A percentile compares a stretch with the other conserved stretches of the same genome.
Conservation (phyloP, 768 basidiomycete species). For the Podaxis sp. region DNA sequence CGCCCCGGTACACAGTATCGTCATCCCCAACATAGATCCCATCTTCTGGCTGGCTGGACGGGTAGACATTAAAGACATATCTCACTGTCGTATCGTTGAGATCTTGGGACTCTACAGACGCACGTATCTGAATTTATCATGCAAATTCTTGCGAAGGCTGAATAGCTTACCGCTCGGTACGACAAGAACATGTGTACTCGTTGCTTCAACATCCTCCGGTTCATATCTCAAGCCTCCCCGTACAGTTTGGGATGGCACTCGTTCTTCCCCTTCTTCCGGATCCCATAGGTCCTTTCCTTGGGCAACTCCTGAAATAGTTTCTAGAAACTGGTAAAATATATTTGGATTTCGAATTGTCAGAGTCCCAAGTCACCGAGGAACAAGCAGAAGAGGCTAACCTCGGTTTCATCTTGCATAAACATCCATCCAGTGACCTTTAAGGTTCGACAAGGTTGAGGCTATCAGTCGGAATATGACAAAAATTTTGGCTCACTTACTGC, state of each 20-base stretch:
- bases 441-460: not conserved
- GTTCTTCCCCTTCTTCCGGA: not conserved
- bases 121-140: not conserved
- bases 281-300: not conserved
- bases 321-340: not conserved
- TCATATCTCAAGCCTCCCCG: not conserved
- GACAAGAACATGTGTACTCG: not conserved
- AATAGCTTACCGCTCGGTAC: not conserved
- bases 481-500: not conserved
- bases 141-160: not conserved
- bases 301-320: not conserved
- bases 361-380: not conserved
- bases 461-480: not conserved
- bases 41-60: not conserved
- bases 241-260: not conserved
- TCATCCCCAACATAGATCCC: not conserved
- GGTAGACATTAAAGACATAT: not conserved
- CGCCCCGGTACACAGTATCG: not conserved
- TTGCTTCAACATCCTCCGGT: not conserved
- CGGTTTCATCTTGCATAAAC: not conserved
- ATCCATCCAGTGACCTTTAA: constrained; percentile 7
- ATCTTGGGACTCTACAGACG: not conserved
- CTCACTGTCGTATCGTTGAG: not conserved
- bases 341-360: not conserved
- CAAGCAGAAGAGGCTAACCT: not conserved